Evolutionary conservation across 805 yeast species (phyloP).

Genomic region (Schizosaccharomyces pombe): DNA sequence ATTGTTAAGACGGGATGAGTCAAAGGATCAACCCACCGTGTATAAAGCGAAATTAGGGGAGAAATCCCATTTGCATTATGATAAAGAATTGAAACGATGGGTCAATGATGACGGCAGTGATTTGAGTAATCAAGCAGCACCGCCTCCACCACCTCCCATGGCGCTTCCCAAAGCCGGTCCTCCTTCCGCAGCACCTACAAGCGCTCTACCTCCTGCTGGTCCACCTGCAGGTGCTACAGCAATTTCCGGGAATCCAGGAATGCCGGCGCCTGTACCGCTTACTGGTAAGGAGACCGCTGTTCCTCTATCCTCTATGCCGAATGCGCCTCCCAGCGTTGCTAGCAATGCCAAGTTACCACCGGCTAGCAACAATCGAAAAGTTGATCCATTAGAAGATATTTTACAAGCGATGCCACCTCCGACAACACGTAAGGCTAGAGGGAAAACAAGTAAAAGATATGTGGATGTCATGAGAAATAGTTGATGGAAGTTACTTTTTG

Average conservation of each 20-base stretch:
- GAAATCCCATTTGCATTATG: constrained; percentile 47
- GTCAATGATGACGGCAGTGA: constrained; percentile 42
- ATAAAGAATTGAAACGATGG: constrained; percentile 72
- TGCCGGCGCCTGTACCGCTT: neutral
- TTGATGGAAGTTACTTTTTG: neutral
- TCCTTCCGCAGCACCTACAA: neutral
- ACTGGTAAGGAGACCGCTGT: neutral
- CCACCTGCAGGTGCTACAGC: neutral
- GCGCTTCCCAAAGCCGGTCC: neutral
- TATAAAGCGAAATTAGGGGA: constrained; percentile 62
- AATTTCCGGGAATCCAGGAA: neutral
- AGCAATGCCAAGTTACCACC: neutral
- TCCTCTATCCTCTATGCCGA: neutral
- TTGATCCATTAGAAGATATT: neutral
- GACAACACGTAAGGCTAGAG: constrained; percentile 3
- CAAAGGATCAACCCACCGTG: neutral
- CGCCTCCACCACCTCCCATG: constrained; percentile 51
- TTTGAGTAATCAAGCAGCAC: constrained; percentile 29
- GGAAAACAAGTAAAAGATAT: constrained; percentile 1
- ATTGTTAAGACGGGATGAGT: neutral
- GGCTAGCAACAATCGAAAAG: neutral
- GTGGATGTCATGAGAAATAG: constrained; percentile 1
- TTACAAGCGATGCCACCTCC: neutral
- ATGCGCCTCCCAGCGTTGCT: neutral
- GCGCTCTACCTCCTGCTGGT: neutral